A percentile compares a stretch with the other conserved stretches of the same genome.
Evolutionary conservation across 257 asterid genomes (phyloP).

Genomic region (Forsythia viridissima): DNA sequence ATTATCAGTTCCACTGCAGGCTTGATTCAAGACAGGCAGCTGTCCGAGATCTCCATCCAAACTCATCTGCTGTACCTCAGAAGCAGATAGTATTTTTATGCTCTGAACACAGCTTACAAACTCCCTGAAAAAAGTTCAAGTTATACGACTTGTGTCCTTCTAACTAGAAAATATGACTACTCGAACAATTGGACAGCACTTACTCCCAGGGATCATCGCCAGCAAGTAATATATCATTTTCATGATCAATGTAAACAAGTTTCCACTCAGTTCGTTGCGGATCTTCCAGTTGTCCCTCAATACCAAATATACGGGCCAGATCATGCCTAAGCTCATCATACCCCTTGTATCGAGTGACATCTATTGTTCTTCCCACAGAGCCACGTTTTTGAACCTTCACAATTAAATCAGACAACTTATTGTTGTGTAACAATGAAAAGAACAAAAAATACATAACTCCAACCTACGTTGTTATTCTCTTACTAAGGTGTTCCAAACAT

Average conservation of each 20-base stretch:
- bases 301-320: constrained; percentile 93
- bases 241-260: constrained; percentile 86
- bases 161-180: neutral
- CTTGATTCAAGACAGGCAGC: constrained; percentile 69
- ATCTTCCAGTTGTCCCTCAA: constrained; percentile 87
- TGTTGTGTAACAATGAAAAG: neutral
- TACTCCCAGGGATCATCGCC: constrained; percentile 98
- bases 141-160: neutral
- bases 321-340: constrained; percentile 90
- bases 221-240: constrained; percentile 75
- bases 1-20: constrained; percentile 83
- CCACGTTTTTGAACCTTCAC: constrained; percentile 97
- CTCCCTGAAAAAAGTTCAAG: constrained; percentile 50
- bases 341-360: constrained; percentile 75
- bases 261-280: constrained; percentile 90
- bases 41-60: constrained; percentile 83
- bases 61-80: constrained; percentile 95
- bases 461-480: no score
- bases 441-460: no score
- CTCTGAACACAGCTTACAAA: constrained; percentile 95
- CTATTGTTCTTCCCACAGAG: constrained; percentile 94
- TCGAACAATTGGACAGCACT: constrained; percentile 26
- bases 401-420: neutral
- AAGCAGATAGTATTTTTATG: constrained; percentile 79
- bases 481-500: no score